A percentile compares a stretch with the other conserved stretches of the same genome.
Conservation (phyloP, 164 flowering plant genomes). For the Magnolia kwangsiensis region DNA sequence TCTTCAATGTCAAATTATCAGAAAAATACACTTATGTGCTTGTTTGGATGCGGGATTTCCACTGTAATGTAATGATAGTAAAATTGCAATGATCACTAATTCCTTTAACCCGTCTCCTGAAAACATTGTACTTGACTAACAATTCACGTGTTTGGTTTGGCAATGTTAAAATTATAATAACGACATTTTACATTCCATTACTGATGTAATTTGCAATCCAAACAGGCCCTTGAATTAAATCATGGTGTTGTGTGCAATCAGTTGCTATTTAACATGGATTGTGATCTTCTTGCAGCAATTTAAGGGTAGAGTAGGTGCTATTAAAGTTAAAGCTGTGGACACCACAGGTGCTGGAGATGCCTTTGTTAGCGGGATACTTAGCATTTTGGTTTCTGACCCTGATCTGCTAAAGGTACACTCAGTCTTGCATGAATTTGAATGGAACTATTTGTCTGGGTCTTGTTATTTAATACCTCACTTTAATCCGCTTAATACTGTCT, state of each 20-base stretch:
- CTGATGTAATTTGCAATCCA: background rate
- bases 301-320: constrained; percentile 18
- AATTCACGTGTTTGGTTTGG: no score
- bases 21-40: no score
- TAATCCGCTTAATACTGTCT: background rate
- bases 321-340: constrained; percentile 27
- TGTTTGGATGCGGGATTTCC: no score
- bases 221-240: background rate
- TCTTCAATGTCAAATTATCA: no score
- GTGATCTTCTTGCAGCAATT: constrained; percentile 9
- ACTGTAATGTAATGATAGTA: no score
- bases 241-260: background rate
- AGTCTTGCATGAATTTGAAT: background rate
- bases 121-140: no score
- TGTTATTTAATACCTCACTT: background rate
- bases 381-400: constrained; percentile 22
- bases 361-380: constrained; percentile 61
- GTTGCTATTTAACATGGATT: background rate
- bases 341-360: constrained; percentile 88
- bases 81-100: no score
- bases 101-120: no score
- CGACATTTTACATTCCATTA: background rate
- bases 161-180: no score
- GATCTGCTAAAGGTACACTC: background rate
- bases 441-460: background rate